Percentiles rank a stretch among this genome's conserved stretches.
Evolutionary conservation across 2,329 filamentous ascomycete genomes (phyloP).

Genomic region (Aspergillus puulaauensis): DNA sequence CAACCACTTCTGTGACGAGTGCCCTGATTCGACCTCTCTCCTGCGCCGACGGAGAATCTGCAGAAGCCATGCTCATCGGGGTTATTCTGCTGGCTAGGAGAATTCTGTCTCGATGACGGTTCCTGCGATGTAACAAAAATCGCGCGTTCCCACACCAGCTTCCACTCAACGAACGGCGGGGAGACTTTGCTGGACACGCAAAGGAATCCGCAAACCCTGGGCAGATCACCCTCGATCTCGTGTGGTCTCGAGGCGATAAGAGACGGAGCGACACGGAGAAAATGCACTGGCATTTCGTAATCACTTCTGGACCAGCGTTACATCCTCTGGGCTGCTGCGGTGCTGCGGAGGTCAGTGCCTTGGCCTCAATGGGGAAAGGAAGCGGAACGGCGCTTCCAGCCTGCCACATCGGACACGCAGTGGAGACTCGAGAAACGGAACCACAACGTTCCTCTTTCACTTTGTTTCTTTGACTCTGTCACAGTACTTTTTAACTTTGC

Average conservation of each 20-base stretch:
- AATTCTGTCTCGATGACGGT: not conserved
- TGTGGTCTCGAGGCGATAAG: conserved; percentile 5
- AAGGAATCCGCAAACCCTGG: conserved; percentile 28
- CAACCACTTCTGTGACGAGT: not conserved
- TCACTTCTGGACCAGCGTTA: no score
- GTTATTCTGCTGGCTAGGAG: not conserved
- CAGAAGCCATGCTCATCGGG: not conserved
- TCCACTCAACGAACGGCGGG: conserved; percentile 15
- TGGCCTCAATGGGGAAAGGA: not conserved
- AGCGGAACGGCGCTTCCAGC: not conserved
- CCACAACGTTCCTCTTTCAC: not conserved
- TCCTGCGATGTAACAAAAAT: not conserved
- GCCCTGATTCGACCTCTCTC: not conserved
- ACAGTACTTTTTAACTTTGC: conserved; percentile 5
- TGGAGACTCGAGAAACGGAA: not conserved
- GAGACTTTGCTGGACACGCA: conserved; percentile 20
- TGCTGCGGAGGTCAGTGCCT: not conserved
- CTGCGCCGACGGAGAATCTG: not conserved
- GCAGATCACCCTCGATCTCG: conserved; percentile 28
- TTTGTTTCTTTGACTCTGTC: not conserved
- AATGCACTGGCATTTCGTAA: not conserved
- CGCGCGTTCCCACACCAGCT: not conserved
- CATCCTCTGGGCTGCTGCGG: not conserved
- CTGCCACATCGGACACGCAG: not conserved
- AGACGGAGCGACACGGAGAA: not conserved